These are phyloP conservation scores for Zygotorulaspora sp. DNA, from an alignment of 805 yeast species.

Conservation along the genomic window DNA sequence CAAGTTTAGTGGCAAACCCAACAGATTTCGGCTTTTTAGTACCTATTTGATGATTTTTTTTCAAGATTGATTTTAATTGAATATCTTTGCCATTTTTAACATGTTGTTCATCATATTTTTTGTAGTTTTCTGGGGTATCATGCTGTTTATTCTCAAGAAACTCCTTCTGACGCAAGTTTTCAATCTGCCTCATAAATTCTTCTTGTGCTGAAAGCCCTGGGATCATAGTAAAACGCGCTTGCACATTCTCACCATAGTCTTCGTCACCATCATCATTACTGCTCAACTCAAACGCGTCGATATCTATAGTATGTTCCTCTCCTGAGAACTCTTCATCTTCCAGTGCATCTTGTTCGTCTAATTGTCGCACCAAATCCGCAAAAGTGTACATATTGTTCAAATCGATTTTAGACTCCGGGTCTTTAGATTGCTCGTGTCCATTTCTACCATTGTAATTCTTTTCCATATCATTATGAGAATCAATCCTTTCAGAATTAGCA, in stretches of 20 bases:
- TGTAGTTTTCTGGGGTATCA: neutral
- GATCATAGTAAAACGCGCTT: conserved; percentile 15
- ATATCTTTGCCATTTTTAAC: neutral
- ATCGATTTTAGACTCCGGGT: no score
- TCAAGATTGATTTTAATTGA: conserved; percentile 17
- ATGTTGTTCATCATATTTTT: no score
- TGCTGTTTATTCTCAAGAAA: neutral
- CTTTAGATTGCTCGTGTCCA: no score
- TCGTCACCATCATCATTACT: conserved; percentile 22
- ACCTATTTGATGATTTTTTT: conserved; percentile 1
- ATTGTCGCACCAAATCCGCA: conserved; percentile 31
- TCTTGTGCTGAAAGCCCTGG: conserved; percentile 27
- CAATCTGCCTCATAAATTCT: conserved; percentile 29
- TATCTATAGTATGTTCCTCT: conserved; percentile 20
- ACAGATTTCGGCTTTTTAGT: conserved; percentile 27
- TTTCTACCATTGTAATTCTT: no score
- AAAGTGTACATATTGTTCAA: conserved; percentile 31
- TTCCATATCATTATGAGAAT: no score
- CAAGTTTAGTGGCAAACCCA: conserved; percentile 32
- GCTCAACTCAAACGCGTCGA: conserved; percentile 23
- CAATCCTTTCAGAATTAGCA: no score
- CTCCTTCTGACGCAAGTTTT: conserved; percentile 16
- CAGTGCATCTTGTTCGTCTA: conserved; percentile 31
- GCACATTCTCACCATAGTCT: conserved; percentile 18
- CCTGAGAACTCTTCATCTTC: conserved; percentile 29